Conservation (phyloP, 352 stramenopile species). For the Phytophthora pisi region DNA sequence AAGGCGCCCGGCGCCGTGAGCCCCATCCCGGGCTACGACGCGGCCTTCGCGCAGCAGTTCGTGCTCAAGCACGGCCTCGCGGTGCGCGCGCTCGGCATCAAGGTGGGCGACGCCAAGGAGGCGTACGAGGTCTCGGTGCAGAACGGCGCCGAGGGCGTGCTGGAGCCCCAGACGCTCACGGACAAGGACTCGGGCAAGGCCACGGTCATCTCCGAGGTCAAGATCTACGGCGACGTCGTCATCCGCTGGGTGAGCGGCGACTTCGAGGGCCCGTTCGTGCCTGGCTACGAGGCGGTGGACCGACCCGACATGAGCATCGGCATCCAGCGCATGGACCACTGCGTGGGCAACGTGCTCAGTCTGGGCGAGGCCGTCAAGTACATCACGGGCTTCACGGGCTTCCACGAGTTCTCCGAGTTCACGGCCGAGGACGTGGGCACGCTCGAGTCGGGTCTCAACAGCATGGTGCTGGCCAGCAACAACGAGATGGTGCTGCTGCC, state of each 20-base stretch:
- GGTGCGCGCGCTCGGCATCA: slow-evolving; percentile 81
- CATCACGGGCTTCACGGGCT: slow-evolving; percentile 81
- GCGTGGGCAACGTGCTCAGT: slow-evolving; percentile 92
- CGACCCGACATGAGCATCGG: slow-evolving; percentile 66
- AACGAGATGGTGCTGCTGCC: slow-evolving; percentile 94
- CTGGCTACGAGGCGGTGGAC: slow-evolving; percentile 73
- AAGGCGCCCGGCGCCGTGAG: slow-evolving; percentile 56
- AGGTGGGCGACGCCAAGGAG: slow-evolving; percentile 72
- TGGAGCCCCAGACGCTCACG: slow-evolving; percentile 58
- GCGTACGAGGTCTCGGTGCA: slow-evolving; percentile 84
- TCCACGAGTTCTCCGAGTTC: slow-evolving; percentile 96
- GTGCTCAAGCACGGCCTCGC: slow-evolving; percentile 82
- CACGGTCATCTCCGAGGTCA: slow-evolving; percentile 77
- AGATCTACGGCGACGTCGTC: slow-evolving; percentile 90
- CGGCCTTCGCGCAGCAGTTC: slow-evolving; percentile 76
- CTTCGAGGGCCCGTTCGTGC: slow-evolving; percentile 76
- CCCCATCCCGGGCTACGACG: slow-evolving; percentile 70
- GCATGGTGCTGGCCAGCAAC: slow-evolving; percentile 94
- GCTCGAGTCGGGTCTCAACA: slow-evolving; percentile 95
- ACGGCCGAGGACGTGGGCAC: slow-evolving; percentile 95
- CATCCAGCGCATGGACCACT: slow-evolving; percentile 90
- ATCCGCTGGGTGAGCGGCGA: slow-evolving; percentile 85
- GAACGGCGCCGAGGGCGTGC: slow-evolving; percentile 68
- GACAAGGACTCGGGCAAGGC: slow-evolving; percentile 67
- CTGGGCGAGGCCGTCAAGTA: slow-evolving; percentile 86